Conservation (phyloP, 306 rosid species). For the Glycyrrhiza uralensis region DNA sequence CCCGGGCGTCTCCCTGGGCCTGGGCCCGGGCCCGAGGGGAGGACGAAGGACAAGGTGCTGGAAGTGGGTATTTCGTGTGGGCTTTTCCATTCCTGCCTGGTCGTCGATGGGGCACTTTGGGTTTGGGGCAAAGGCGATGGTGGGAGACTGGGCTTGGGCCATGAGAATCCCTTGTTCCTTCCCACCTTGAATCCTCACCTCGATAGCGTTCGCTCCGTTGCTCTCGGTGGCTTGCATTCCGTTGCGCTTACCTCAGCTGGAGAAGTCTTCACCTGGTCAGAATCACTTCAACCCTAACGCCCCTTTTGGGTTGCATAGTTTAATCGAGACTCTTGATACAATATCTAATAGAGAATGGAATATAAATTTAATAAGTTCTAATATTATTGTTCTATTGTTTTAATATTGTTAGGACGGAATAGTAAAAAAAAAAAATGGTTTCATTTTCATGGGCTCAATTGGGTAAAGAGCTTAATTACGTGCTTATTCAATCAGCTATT, state of each 20-base stretch:
- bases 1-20: conserved; percentile 39
- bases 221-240: conserved; percentile 84
- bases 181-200: conserved; percentile 77
- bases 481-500: no score
- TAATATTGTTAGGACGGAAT: no score
- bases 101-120: conserved; percentile 67
- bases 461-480: no score
- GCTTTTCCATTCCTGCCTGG: conserved; percentile 74
- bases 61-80: conserved; percentile 89
- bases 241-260: conserved; percentile 63
- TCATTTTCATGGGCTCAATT: no score
- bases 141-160: conserved; percentile 87
- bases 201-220: conserved; percentile 44
- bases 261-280: conserved; percentile 87
- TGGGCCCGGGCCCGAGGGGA: neutral
- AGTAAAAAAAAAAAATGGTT: no score
- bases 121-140: conserved; percentile 99
- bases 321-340: neutral
- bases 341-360: no score
- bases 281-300: conserved; percentile 18
- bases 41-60: neutral
- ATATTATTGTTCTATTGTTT: no score
- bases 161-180: conserved; percentile 60
- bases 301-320: neutral
- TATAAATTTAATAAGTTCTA: no score